Evolutionary conservation across 2,329 filamentous ascomycete species (phyloP).

Genomic region (Scytalidium sp.): DNA sequence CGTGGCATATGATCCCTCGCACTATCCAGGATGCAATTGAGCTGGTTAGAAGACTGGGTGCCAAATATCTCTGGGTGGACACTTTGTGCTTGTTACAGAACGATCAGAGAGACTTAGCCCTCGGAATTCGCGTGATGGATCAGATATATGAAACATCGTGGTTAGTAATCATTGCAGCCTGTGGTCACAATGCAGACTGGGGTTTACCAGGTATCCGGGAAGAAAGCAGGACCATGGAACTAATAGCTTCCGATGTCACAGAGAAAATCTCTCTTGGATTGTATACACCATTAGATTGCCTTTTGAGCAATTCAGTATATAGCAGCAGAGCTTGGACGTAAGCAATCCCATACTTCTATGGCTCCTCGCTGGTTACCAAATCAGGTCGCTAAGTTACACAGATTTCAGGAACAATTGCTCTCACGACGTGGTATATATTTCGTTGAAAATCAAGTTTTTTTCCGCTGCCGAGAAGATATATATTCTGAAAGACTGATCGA

Average conservation of each 20-base stretch:
- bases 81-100: constrained; percentile 35
- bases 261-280: no score
- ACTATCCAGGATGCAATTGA: constrained; percentile 37
- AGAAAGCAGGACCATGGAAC: no score
- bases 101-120: constrained; percentile 35
- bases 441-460: not conserved
- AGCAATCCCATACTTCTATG: no score
- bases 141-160: constrained; percentile 42
- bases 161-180: constrained; percentile 40
- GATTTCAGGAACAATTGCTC: constrained; percentile 6
- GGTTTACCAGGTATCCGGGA: no score
- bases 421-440: constrained; percentile 7
- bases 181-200: constrained; percentile 30
- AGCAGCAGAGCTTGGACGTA: no score
- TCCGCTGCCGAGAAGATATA: not conserved
- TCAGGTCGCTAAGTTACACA: no score
- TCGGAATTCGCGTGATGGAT: constrained; percentile 42
- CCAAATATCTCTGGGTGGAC: constrained; percentile 45
- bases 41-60: constrained; percentile 39
- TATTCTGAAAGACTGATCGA: not conserved
- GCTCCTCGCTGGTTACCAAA: no score
- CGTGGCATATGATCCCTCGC: no score
- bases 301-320: no score
- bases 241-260: no score
- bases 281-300: no score